phyloP scores from a whole-genome alignment of 2,329 filamentous ascomycete genomes.

The Colletotrichum sp. region DNA sequence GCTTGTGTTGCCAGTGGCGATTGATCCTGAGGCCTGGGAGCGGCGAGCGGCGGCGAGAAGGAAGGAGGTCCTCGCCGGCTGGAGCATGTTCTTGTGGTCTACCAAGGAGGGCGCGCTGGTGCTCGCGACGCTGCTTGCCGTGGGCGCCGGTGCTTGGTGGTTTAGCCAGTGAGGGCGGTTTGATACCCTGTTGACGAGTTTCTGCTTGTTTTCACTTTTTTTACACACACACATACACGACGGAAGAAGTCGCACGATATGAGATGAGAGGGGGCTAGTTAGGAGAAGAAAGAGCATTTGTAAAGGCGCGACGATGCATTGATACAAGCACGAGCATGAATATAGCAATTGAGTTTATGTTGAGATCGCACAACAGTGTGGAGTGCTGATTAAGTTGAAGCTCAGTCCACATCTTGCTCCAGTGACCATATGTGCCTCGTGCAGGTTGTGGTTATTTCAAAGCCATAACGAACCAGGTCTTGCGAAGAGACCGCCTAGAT shows the following conservation, averaged over 20 bases:
- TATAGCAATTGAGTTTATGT: background rate
- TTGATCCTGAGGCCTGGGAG: constrained; percentile 61
- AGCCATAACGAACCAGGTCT: background rate
- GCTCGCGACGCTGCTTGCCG: constrained; percentile 45
- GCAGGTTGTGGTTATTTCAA: background rate
- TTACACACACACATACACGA: background rate
- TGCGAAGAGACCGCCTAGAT: too few relatives aligned
- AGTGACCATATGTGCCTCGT: background rate
- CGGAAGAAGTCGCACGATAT: background rate
- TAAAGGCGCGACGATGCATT: background rate
- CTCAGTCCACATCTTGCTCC: background rate
- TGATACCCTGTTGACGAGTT: background rate
- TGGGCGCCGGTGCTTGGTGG: constrained; percentile 54
- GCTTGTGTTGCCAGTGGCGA: constrained; percentile 51
- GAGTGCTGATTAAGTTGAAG: background rate
- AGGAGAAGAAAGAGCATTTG: background rate
- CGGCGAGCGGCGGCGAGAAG: constrained; percentile 50
- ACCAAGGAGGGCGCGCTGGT: constrained; percentile 55
- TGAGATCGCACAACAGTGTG: background rate
- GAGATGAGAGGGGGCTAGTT: background rate
- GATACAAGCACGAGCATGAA: background rate
- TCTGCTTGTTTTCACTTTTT: background rate
- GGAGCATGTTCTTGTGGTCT: constrained; percentile 60
- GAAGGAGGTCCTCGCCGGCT: constrained; percentile 55
- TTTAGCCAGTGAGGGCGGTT: constrained; percentile 18